Conservation (phyloP, 345 rosid genomes). For the Arabis alpina region DNA sequence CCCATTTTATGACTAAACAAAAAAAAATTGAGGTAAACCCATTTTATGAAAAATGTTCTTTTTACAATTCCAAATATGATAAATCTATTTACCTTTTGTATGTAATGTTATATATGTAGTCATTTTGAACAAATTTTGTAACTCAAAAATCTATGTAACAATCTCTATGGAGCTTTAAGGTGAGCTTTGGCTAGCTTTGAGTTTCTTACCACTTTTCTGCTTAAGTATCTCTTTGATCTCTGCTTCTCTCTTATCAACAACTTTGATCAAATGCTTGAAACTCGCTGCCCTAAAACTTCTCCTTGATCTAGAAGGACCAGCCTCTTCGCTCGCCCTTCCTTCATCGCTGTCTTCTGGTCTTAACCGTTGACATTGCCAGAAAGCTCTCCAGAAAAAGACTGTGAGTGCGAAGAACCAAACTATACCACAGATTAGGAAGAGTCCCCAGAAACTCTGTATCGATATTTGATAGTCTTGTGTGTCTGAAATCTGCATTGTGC, state of each 20-base stretch:
- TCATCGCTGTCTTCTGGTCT: conserved; percentile 44
- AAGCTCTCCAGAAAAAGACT: conserved; percentile 57
- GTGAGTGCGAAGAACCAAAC: conserved; percentile 63
- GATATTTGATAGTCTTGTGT: conserved; percentile 56
- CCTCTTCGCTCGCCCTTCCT: conserved; percentile 48
- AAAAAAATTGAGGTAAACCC: too few species aligned
- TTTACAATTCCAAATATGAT: too few species aligned
- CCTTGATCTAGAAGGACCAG: conserved; percentile 53
- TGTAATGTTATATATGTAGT: conserved; percentile 18
- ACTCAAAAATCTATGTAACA: not conserved
- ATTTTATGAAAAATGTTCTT: not conserved
- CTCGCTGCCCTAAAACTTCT: conserved; percentile 48
- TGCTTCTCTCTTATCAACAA: conserved; percentile 62
- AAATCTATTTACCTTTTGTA: conserved; percentile 19
- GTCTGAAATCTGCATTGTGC: conserved; percentile 51
- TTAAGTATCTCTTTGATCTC: conserved; percentile 62
- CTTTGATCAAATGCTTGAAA: conserved; percentile 55
- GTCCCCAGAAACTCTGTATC: conserved; percentile 83
- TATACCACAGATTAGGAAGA: conserved; percentile 77
- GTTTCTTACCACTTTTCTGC: conserved; percentile 52
- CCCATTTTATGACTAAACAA: too few species aligned
- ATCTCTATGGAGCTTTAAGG: conserved; percentile 45
- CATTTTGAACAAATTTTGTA: conserved; percentile 20
- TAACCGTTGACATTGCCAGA: conserved; percentile 64
- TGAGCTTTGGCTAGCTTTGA: conserved; percentile 45